phyloP scores from a whole-genome alignment of 306 rosid species.

The Argentina anserina region DNA sequence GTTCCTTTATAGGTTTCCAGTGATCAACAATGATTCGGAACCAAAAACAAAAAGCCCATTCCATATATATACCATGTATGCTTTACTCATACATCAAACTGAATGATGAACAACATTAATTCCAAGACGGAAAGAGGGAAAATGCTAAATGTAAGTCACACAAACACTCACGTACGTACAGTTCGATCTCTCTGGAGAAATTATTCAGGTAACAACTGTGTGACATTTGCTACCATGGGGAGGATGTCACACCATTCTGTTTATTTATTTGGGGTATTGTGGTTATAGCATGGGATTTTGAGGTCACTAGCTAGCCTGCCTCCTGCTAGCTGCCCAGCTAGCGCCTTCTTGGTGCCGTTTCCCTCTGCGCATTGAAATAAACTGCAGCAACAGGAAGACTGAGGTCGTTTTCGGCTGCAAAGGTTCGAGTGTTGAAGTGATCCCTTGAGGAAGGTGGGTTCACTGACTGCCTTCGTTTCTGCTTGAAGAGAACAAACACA shows the following conservation, averaged over 20 bases:
- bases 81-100: background rate
- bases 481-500: slow-evolving; percentile 79
- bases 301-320: background rate
- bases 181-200: background rate
- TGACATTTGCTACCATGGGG: background rate
- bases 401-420: slow-evolving; percentile 57
- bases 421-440: slow-evolving; percentile 57
- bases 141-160: background rate
- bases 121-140: background rate
- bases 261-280: background rate
- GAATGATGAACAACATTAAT: background rate
- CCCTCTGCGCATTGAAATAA: slow-evolving; percentile 77
- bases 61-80: no score
- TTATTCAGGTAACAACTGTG: background rate
- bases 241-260: background rate
- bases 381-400: slow-evolving; percentile 87
- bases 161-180: background rate
- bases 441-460: slow-evolving; percentile 56
- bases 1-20: slow-evolving; percentile 6
- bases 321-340: slow-evolving; percentile 7
- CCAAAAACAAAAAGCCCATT: background rate
- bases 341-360: slow-evolving; percentile 70
- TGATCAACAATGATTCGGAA: background rate
- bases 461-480: slow-evolving; percentile 51
- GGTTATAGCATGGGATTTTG: background rate